A percentile compares a stretch with the other conserved stretches of the same genome.
phyloP scores from a whole-genome alignment of 768 basidiomycete genomes.

The Serendipita sp. region DNA sequence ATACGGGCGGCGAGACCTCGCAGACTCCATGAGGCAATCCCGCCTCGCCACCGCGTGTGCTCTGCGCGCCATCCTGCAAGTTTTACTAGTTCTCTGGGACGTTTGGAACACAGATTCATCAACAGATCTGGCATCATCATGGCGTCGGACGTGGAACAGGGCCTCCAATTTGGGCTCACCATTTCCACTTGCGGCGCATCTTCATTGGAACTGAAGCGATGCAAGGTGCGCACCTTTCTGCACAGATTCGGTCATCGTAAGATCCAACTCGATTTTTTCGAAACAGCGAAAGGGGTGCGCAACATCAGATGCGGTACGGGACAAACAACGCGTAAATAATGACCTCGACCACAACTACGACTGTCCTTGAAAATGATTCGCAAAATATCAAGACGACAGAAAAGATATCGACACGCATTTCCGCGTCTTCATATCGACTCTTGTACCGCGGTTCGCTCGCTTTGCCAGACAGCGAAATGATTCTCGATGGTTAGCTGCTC shows the following conservation, averaged over 20 bases:
- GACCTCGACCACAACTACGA: background rate
- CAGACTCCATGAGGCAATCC: background rate
- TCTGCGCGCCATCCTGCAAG: no score
- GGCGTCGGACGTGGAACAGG: no score
- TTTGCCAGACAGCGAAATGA: constrained; percentile 6
- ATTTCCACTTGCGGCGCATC: background rate
- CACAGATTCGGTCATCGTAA: no score
- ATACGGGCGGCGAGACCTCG: background rate
- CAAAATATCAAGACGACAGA: background rate
- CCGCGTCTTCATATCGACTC: background rate
- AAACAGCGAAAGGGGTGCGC: background rate
- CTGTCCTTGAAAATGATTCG: background rate
- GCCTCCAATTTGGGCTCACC: no score
- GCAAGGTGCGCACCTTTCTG: no score
- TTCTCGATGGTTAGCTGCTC: background rate
- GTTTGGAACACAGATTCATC: background rate
- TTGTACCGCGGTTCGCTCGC: constrained; percentile 5
- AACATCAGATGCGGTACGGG: background rate
- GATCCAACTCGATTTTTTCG: background rate
- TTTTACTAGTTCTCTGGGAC: background rate
- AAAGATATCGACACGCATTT: background rate
- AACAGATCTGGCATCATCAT: no score
- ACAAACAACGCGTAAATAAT: constrained; percentile 5
- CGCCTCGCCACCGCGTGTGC: background rate
- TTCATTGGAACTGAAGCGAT: no score